Evolutionary conservation across 225 moss, liverwort and hornwort species (phyloP).

Genomic region (Straminergon stramineum): DNA sequence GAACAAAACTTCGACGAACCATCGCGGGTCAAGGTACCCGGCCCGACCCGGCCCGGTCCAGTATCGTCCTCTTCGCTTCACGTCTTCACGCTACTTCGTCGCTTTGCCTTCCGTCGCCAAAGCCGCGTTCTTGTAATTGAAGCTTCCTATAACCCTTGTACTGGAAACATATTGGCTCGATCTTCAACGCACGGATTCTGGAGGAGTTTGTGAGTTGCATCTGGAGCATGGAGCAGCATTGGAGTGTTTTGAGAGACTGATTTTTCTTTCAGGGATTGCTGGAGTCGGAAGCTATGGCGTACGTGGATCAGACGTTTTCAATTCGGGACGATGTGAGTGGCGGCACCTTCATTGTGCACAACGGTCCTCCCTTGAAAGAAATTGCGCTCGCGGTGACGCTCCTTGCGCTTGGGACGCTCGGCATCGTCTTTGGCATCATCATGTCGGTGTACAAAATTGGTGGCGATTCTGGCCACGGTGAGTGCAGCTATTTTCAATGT

Average conservation of each 20-base stretch:
- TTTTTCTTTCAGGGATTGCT: not conserved
- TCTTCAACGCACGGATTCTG: not conserved
- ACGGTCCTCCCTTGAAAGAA: conserved; percentile 88
- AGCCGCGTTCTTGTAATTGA: not conserved
- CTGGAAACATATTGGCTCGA: not conserved
- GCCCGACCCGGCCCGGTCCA: not conserved
- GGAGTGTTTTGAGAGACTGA: not conserved
- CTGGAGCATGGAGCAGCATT: not conserved
- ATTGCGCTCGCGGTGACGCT: conserved; percentile 79
- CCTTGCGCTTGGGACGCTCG: conserved; percentile 61
- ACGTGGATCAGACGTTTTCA: conserved; percentile 87
- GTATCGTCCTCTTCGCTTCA: not conserved
- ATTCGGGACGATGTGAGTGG: conserved; percentile 80
- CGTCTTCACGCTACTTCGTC: not conserved
- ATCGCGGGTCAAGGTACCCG: not conserved
- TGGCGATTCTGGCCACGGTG: conserved; percentile 81
- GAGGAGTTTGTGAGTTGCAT: not conserved
- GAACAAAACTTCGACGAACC: not conserved
- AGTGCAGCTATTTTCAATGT: not conserved
- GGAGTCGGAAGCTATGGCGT: conserved; percentile 45
- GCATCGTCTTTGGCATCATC: conserved; percentile 58
- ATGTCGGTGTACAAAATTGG: conserved; percentile 76
- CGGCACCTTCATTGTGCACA: conserved; percentile 92
- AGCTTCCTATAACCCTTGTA: not conserved
- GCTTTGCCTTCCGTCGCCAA: not conserved